phyloP scores from a whole-genome alignment of 108 stramenopile species.

The Ochromonas danica region DNA sequence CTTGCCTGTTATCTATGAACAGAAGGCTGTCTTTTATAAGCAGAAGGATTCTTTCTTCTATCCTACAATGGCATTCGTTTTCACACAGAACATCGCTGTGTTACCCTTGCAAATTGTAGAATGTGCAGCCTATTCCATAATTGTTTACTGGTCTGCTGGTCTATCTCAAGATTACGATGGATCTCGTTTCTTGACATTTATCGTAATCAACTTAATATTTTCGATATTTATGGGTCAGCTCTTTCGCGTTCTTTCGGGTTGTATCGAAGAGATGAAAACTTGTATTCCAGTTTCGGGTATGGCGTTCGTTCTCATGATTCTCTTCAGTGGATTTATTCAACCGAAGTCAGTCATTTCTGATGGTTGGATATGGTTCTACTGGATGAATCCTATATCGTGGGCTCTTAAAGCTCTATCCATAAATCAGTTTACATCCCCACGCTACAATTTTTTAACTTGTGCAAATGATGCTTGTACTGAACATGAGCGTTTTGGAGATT shows the following conservation, averaged over 20 bases:
- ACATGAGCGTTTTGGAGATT: too few species aligned
- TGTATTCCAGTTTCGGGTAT: constrained; percentile 46
- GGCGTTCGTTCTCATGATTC: constrained; percentile 49
- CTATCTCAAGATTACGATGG: constrained; percentile 36
- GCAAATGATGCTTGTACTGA: too few species aligned
- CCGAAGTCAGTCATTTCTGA: too few species aligned
- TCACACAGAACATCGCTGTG: too few species aligned
- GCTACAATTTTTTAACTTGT: too few species aligned
- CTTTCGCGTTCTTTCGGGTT: constrained; percentile 44
- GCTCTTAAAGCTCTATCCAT: constrained; percentile 24
- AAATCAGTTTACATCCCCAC: too few species aligned
- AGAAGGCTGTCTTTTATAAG: too few species aligned
- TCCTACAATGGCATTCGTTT: not conserved
- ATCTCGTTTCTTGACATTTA: constrained; percentile 42
- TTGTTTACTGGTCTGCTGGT: constrained; percentile 51
- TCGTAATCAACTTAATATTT: too few species aligned
- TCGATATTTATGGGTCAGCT: constrained; percentile 46
- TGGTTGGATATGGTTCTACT: too few species aligned
- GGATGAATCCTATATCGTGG: too few species aligned
- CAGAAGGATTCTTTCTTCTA: too few species aligned
- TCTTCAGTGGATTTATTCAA: constrained; percentile 57
- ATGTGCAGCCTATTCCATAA: constrained; percentile 37
- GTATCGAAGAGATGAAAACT: constrained; percentile 44
- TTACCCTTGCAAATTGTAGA: constrained; percentile 18
- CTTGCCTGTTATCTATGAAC: too few species aligned